Base-by-base conservation (phyloP, 441 rosid genomes). In the Erodium texanum region DNA sequence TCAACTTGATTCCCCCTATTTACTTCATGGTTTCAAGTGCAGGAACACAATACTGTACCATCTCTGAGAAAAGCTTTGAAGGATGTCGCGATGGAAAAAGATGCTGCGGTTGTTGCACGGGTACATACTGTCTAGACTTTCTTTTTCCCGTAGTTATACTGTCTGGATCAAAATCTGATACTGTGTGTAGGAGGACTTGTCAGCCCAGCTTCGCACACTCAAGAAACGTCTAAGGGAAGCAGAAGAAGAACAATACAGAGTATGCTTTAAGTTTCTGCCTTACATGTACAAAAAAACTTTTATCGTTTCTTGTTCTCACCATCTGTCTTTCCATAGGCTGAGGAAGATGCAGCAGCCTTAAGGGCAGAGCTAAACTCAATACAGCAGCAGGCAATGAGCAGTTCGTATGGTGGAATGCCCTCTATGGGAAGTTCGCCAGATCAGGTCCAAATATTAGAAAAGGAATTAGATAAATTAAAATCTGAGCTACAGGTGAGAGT, bases 71-170 rank as follows among this genome's bases (percentile, higher is more conserved):
- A 86, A 80, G 94, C 99, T 56, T 87, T 95, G 59, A 88, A 77
- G 84, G 98, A 92, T 79, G 92, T 90, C 64, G 99, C 98, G 11
- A 88, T 92, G 89, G 98, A 95, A 89, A 95, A 92, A 81, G 97
- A 95, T 85, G 99, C 97, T 62, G 96, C 99, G 70, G 98, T 92
- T 76, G 95, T 92, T 80, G 85, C 85, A 73, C 85, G 92, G 85
- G 99, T 89, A 79, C 22, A n/a, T 45, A 11, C 66, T 38, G 50
- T 75, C 62, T 8, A 20, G 54, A 71, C 24, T 11, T 45, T 70
- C 32, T 59, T 32, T 70, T 34, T 32, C 22, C 38, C 38, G n/a
- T 22, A 2, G 15, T 64, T 67, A 24, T 29, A 22, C n/a, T 34
- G 1, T n/a, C 7, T 0, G 41, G 41, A 62, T 59, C 54, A 64